Evolutionary conservation across 805 yeast genomes (phyloP).

Genomic region (Diddensiella caesifluorescens): DNA sequence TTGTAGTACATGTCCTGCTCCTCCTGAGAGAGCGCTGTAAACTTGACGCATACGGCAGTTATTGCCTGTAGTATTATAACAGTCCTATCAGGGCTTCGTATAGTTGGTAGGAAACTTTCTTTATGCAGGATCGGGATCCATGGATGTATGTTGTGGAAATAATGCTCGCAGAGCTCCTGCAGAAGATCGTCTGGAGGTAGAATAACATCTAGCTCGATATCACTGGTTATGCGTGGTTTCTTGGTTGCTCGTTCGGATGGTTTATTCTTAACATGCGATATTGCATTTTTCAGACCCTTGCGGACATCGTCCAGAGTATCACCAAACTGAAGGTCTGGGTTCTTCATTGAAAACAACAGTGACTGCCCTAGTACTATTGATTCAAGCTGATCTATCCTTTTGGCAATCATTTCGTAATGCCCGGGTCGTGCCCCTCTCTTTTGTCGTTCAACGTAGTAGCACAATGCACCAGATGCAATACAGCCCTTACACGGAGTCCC

Average conservation of each 20-base stretch:
- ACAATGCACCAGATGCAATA: conserved; percentile 6
- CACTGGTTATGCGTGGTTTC: background rate
- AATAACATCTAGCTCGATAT: background rate
- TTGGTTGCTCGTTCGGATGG: conserved; percentile 2
- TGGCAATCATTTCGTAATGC: conserved; percentile 7
- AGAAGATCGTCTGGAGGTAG: conserved; percentile 14
- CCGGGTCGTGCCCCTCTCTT: conserved; percentile 11
- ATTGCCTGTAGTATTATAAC: conserved; percentile 14
- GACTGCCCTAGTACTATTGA: conserved; percentile 15
- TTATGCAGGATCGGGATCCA: conserved; percentile 19
- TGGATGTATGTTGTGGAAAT: conserved; percentile 17
- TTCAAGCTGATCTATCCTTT: conserved; percentile 13
- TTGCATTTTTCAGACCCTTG: background rate
- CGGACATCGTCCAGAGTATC: background rate
- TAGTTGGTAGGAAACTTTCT: conserved; percentile 7
- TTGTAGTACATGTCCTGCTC: conserved; percentile 6
- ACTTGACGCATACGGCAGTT: conserved; percentile 13
- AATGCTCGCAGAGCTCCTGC: conserved; percentile 3
- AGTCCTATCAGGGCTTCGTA: background rate
- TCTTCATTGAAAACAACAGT: conserved; percentile 7
- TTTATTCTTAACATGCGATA: background rate
- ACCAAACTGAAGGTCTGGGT: conserved; percentile 5
- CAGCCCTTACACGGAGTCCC: conserved; percentile 16
- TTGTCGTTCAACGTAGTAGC: conserved; percentile 11
- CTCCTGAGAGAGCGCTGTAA: conserved; percentile 3